Evolutionary conservation across 2,329 filamentous ascomycete species (phyloP), one percentile per base, ranked within the genome.

Genomic region (Stachybotrys chartarum): DNA sequence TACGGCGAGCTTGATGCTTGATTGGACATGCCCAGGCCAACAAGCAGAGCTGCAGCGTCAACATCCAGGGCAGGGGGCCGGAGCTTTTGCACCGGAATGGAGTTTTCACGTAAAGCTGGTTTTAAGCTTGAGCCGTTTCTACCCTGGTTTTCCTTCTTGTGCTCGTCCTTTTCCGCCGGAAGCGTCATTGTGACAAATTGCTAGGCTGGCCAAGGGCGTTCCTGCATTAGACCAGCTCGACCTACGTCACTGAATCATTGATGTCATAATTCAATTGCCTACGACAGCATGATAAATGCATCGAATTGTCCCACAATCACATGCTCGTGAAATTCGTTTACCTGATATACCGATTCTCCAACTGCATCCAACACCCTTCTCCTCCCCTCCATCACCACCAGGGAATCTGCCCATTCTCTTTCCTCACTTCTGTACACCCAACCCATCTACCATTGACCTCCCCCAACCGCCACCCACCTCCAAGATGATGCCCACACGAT

Each of bases 401-500:
- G 16, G 45, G 16, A 47, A 42, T 42, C 14, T 42, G 16, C 45
- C 45, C 16, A 8, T 24, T 47, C 45, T 24, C 45, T 3, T 14
- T 5, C 45, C 10, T 47, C 45, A 47, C 6, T n/a, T 47, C 45
- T 8, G 2, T 17, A 17, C 45, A 47, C 10, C 45, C 16, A 17
- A 47, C 18, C 45, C 7, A 47, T 47, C 7, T 12, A n/a, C 16
- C 16, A 12, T 24, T 47, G 7, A 8, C 45, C 18, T 12, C 45
- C 45, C 45, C 3, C 35, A 10, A 42, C 35, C 14, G 14, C 35
- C 3, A 47, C 18, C 16, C 45, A 47, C 45, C n/a, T 44, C 39
- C 45, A 47, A 47, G 45, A 72, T 72, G 69, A 65, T 69, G 49
- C 35, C 68, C 52, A 58, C 66, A 49, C 65, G 68, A 54, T 65